These are phyloP conservation scores for Fusarium annulatum DNA, from an alignment of 2,329 filamentous ascomycete genomes.

Conservation along the genomic window DNA sequence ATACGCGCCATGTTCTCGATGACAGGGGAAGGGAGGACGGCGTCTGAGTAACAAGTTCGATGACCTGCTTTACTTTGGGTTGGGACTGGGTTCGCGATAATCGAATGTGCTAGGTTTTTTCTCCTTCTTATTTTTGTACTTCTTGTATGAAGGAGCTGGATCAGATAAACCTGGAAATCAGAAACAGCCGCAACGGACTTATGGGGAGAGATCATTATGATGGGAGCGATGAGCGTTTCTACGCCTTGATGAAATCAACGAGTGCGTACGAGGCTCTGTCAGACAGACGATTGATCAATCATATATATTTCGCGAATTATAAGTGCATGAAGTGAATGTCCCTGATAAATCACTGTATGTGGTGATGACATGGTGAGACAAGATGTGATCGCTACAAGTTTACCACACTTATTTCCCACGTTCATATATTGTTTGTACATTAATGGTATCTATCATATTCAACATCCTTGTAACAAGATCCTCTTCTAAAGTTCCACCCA, in stretches of 20 bases:
- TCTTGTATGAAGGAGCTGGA: conserved; percentile 39
- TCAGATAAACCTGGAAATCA: conserved; percentile 30
- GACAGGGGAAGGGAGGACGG: conserved; percentile 3
- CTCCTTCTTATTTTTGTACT: conserved; percentile 19
- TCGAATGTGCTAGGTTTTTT: conserved; percentile 22
- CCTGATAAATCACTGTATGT: background rate
- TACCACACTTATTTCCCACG: background rate
- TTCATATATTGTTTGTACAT: background rate
- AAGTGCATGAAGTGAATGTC: background rate
- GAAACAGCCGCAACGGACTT: conserved; percentile 12
- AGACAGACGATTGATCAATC: conserved; percentile 30
- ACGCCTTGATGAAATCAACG: conserved; percentile 23
- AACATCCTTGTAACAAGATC: conserved; percentile 10
- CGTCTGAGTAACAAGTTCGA: conserved; percentile 25
- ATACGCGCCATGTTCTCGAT: conserved; percentile 12
- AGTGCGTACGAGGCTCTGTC: conserved; percentile 25
- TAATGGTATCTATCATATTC: conserved; percentile 21
- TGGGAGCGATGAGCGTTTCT: conserved; percentile 19
- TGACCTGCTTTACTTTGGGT: conserved; percentile 13
- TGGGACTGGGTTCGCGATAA: conserved; percentile 25
- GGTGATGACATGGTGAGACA: background rate
- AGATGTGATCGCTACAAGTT: background rate
- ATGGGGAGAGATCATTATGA: conserved; percentile 19
- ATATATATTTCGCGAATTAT: conserved; percentile 28
- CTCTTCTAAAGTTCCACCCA: conserved; percentile 1